Conservation (phyloP, 352 stramenopile species). For the Phytopythium mirpurense region DNA sequence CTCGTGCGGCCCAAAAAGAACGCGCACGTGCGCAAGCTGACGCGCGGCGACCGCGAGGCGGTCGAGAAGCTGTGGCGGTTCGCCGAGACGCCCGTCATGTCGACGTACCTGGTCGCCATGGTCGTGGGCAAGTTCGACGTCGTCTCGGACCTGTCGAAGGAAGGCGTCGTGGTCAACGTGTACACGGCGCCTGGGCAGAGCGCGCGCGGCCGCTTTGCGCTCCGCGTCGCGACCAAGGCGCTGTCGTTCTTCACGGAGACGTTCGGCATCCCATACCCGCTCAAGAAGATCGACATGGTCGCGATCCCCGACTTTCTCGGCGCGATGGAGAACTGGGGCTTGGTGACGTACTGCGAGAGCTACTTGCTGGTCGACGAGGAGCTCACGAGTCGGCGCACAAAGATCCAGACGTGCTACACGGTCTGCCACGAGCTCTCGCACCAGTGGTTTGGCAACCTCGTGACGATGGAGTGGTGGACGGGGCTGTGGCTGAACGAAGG, state of each 20-base stretch:
- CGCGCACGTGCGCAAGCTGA: slow-evolving; percentile 40
- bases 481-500: slow-evolving; percentile 97
- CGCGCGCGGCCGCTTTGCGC: slow-evolving; percentile 87
- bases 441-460: slow-evolving; percentile 97
- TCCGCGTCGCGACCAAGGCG: slow-evolving; percentile 60
- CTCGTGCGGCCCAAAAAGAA: slow-evolving; percentile 53
- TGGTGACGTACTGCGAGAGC: slow-evolving; percentile 96
- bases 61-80: slow-evolving; percentile 83
- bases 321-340: slow-evolving; percentile 94
- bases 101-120: slow-evolving; percentile 96
- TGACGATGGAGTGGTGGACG: slow-evolving; percentile 98
- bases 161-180: slow-evolving; percentile 93
- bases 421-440: slow-evolving; percentile 98
- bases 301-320: slow-evolving; percentile 93
- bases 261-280: slow-evolving; percentile 91
- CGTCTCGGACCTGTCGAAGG: slow-evolving; percentile 82
- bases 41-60: slow-evolving; percentile 26
- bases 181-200: slow-evolving; percentile 93
- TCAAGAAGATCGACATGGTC: slow-evolving; percentile 98
- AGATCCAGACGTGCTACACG: slow-evolving; percentile 85
- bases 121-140: slow-evolving; percentile 96
- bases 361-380: slow-evolving; percentile 81
- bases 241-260: slow-evolving; percentile 67
- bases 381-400: slow-evolving; percentile 51
- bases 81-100: slow-evolving; percentile 95